Percentiles rank a stretch among this genome's conserved stretches.
Evolutionary conservation across 1,284 basidiomycete genomes (phyloP).

Genomic region (Marasmius sp.): DNA sequence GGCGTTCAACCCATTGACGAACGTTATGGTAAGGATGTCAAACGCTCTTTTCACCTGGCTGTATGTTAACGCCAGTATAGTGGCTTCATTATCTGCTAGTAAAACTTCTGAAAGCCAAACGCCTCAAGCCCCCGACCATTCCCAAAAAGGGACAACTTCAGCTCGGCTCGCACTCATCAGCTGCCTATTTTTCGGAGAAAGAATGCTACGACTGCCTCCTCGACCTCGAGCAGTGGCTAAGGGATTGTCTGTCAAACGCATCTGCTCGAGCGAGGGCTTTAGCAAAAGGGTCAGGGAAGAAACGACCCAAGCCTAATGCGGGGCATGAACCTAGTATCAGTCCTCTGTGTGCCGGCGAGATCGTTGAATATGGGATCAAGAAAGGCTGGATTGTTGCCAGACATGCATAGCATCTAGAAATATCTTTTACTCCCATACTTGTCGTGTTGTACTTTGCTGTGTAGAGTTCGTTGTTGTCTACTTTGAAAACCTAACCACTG

Average conservation of each 20-base stretch:
- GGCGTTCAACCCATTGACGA: slow-evolving; percentile 76
- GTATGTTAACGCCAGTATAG: neutral
- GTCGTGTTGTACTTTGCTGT: too few species aligned
- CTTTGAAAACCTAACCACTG: too few species aligned
- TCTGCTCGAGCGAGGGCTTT: slow-evolving; percentile 26
- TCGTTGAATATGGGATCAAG: slow-evolving; percentile 33
- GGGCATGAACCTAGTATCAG: slow-evolving; percentile 18
- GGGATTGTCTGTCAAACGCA: slow-evolving; percentile 30
- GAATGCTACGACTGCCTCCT: slow-evolving; percentile 60
- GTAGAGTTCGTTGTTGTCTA: too few species aligned
- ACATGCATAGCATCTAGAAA: neutral
- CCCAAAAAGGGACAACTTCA: slow-evolving; percentile 28
- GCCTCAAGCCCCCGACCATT: slow-evolving; percentile 51
- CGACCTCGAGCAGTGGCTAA: slow-evolving; percentile 55
- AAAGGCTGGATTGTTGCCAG: slow-evolving; percentile 9
- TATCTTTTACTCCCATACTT: too few species aligned
- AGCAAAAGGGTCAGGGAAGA: slow-evolving; percentile 26
- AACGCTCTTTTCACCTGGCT: neutral
- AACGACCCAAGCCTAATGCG: slow-evolving; percentile 41
- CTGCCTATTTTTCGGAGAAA: slow-evolving; percentile 46
- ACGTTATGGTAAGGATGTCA: slow-evolving; percentile 72
- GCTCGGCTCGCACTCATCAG: slow-evolving; percentile 15
- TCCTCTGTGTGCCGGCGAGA: slow-evolving; percentile 50
- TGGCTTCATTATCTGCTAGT: slow-evolving; percentile 19
- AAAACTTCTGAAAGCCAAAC: slow-evolving; percentile 73